Conservation (phyloP, 2,329 filamentous ascomycete species). For the Fusarium nanum region DNA sequence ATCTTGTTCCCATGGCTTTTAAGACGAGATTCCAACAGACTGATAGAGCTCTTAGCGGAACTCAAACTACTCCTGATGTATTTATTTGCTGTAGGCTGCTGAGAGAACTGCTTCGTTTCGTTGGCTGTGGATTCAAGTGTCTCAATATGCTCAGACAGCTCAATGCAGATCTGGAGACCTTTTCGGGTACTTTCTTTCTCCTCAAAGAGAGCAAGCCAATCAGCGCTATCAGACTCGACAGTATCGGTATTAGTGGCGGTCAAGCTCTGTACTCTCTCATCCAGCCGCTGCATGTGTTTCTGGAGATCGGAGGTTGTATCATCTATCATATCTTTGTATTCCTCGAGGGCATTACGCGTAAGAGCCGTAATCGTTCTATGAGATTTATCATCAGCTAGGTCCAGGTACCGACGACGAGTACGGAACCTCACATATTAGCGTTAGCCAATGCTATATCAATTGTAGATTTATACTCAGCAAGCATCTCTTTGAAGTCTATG, state of each 20-base stretch:
- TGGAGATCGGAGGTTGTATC: constrained; percentile 30
- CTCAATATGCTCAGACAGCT: constrained; percentile 39
- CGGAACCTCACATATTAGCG: constrained; percentile 31
- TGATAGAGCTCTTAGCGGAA: constrained; percentile 31
- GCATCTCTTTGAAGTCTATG: constrained; percentile 53
- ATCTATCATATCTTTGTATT: constrained; percentile 23
- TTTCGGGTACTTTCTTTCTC: constrained; percentile 42
- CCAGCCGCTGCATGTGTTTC: constrained; percentile 17
- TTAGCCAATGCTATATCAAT: constrained; percentile 41
- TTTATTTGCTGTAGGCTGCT: constrained; percentile 38
- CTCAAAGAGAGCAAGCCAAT: constrained; percentile 38
- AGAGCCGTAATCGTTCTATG: constrained; percentile 6
- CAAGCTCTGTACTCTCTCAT: constrained; percentile 19
- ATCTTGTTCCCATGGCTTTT: constrained; percentile 31
- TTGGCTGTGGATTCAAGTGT: neutral
- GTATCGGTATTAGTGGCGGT: constrained; percentile 6
- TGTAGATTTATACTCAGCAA: constrained; percentile 55
- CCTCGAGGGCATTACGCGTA: constrained; percentile 12
- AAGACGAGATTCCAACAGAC: constrained; percentile 26
- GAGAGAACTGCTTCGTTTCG: constrained; percentile 1
- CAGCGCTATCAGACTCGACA: constrained; percentile 16
- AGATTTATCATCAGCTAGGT: neutral
- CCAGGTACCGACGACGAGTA: neutral
- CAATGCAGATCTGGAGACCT: constrained; percentile 38
- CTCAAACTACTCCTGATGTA: constrained; percentile 31